Base-by-base conservation (phyloP, 768 basidiomycete species). In the Russula lepida region DNA sequence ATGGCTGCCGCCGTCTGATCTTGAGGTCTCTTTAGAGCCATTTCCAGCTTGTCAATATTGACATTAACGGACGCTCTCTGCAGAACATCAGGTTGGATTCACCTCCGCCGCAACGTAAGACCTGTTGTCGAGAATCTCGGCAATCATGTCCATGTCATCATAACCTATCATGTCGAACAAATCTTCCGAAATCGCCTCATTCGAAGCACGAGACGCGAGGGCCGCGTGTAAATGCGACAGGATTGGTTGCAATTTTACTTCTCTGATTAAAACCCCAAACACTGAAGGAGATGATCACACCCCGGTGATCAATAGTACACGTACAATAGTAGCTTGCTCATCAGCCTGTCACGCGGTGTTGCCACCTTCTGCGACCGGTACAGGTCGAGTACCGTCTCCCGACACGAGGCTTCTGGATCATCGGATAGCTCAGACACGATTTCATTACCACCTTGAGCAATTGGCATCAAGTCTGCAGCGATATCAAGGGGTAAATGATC, bases 91-190 rank as follows among this genome's bases (percentile, higher is more conserved):
- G 27, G 23, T 33, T 33, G 27, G 27, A 43, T 75, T 66, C 64
- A 88, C 88, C 71, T 84, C 75, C 65, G 75, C 65, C 30, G 73
- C 75, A 33, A 86, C 69, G 1, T 71, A 69, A 7, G 66, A 63
- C 23, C 94, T 83, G 32, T 83, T 77, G 19, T 75, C 69, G 2
- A 97, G 71, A 28, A 97, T 79, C 44, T 88, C 81, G 73, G 81
- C 81, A 8, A 88, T 83, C 35, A 93, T 74, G 28, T 91, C 90
- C 51, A 98, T 83, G 19, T 87, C 81, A 53, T 95, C 89, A 70
- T 86, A 91, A 2, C 94, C 95, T 50, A 95, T 71, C 11, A 90
- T 74, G 62, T 97, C 94, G 8, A 81, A 82, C 11, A 98, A 71
- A 66, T 91, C 87, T 28, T 75, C 81, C 28, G 91, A 88, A 32